phyloP scores from a whole-genome alignment of 2,329 filamentous ascomycete species.

The Exophiala oligosperma region DNA sequence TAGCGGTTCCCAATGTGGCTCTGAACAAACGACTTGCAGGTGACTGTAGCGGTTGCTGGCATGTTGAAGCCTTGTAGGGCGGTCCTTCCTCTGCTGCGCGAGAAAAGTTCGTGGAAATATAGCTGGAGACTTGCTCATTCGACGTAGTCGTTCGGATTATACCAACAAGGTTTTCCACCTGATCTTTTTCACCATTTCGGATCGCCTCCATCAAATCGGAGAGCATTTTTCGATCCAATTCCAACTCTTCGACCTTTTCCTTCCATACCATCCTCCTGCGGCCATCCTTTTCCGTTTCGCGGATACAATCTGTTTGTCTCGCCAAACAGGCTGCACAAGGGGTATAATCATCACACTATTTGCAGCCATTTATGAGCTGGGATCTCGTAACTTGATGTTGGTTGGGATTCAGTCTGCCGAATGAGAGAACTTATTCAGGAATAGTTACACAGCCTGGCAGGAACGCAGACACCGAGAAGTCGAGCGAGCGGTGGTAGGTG shows the following conservation, averaged over 20 bases:
- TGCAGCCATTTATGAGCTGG: neutral
- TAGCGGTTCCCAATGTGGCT: neutral
- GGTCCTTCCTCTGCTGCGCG: neutral
- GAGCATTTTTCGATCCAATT: neutral
- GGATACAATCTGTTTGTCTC: conserved; percentile 7
- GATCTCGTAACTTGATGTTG: neutral
- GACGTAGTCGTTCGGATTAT: conserved; percentile 2
- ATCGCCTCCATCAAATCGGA: conserved; percentile 4
- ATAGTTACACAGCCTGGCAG: neutral
- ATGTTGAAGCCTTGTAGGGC: conserved; percentile 3
- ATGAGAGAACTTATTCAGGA: neutral
- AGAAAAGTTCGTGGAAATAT: conserved; percentile 4
- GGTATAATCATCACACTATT: conserved; percentile 17
- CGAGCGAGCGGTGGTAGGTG: neutral
- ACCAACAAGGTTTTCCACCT: conserved; percentile 1
- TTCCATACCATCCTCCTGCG: conserved; percentile 12
- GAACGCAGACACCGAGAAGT: neutral
- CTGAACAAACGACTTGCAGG: neutral
- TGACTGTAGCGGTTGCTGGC: conserved; percentile 2
- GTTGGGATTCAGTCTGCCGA: neutral
- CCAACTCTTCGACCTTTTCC: conserved; percentile 16
- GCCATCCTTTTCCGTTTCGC: conserved; percentile 10
- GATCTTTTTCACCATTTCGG: neutral
- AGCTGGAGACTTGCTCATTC: neutral
- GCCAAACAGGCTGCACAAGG: conserved; percentile 12